These are phyloP conservation scores for Plenodomus lindquistii DNA, from an alignment of 2,329 filamentous ascomycete species.

Conservation along the genomic window DNA sequence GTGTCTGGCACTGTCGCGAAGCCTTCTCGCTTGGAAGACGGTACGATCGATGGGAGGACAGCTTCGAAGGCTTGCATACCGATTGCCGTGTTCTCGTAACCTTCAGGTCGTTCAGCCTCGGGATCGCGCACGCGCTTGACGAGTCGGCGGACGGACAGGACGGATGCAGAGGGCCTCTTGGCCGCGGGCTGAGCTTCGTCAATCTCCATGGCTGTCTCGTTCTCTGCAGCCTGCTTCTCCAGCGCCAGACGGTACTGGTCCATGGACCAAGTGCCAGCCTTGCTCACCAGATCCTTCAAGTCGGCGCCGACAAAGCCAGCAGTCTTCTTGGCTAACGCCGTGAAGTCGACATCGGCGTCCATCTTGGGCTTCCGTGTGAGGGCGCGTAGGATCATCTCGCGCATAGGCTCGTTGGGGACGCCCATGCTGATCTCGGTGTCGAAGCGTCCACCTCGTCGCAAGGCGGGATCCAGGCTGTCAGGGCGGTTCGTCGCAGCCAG, in stretches of 20 bases:
- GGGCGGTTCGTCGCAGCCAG: constrained; percentile 89
- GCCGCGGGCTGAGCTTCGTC: constrained; percentile 41
- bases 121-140: constrained; percentile 56
- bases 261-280: constrained; percentile 67
- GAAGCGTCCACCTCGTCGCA: constrained; percentile 76
- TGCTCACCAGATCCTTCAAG: constrained; percentile 71
- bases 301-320: constrained; percentile 94
- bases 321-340: constrained; percentile 75
- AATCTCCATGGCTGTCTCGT: constrained; percentile 55
- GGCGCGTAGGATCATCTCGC: constrained; percentile 76
- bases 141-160: constrained; percentile 46
- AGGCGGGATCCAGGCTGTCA: constrained; percentile 79
- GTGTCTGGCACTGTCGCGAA: constrained; percentile 94
- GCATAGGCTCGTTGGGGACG: constrained; percentile 77
- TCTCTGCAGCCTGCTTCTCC: constrained; percentile 42
- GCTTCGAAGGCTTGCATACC: constrained; percentile 71
- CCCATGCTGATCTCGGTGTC: constrained; percentile 84
- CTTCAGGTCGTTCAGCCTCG: constrained; percentile 55
- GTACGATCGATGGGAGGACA: constrained; percentile 74
- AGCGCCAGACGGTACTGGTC: constrained; percentile 61
- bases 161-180: constrained; percentile 16
- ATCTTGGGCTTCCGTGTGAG: constrained; percentile 69
- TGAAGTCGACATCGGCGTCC: constrained; percentile 72
- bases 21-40: constrained; percentile 86
- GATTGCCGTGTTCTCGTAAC: constrained; percentile 60